Conservation (phyloP, 495 filamentous ascomycete genomes). For the Hypoxylon intermedium region DNA sequence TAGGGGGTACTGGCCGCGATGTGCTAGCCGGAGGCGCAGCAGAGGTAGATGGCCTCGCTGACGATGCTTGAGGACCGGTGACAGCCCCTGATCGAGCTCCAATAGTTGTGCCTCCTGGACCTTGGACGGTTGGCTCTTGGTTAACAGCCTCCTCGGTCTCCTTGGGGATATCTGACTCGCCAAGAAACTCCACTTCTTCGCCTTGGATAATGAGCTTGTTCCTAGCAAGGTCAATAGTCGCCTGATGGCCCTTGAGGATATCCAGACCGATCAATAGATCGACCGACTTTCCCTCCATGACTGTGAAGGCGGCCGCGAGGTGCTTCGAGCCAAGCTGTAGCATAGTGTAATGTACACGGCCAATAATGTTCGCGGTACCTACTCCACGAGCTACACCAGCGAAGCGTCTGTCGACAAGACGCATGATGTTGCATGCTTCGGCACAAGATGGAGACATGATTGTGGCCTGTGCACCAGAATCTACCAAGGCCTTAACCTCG, state of each 20-base stretch:
- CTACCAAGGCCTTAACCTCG: conserved; percentile 94
- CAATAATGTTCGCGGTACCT: conserved; percentile 91
- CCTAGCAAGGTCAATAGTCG: conserved; percentile 83
- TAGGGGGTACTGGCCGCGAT: conserved; percentile 43
- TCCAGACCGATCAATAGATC: conserved; percentile 93
- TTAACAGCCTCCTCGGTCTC: conserved; percentile 72
- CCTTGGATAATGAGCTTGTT: conserved; percentile 85
- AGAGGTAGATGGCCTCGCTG: conserved; percentile 41
- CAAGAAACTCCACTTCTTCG: conserved; percentile 85
- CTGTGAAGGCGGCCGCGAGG: conserved; percentile 95
- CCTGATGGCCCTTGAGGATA: conserved; percentile 95
- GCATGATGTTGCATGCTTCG: conserved; percentile 92
- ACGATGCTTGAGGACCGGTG: conserved; percentile 57
- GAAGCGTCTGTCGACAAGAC: conserved; percentile 91
- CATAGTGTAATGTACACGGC: conserved; percentile 90
- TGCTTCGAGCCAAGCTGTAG: conserved; percentile 90
- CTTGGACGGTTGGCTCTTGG: conserved; percentile 84
- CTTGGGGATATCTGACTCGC: conserved; percentile 91
- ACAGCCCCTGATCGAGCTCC: conserved; percentile 86
- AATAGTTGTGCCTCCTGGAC: conserved; percentile 83
- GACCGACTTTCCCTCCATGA: conserved; percentile 99
- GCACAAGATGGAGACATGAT: conserved; percentile 98
- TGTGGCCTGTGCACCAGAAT: conserved; percentile 96
- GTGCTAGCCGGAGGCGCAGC: conserved; percentile 10
- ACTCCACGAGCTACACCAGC: conserved; percentile 91